Base-by-base conservation (phyloP, 169 alveolate genomes). In the Cryptosporidium viatorum region DNA sequence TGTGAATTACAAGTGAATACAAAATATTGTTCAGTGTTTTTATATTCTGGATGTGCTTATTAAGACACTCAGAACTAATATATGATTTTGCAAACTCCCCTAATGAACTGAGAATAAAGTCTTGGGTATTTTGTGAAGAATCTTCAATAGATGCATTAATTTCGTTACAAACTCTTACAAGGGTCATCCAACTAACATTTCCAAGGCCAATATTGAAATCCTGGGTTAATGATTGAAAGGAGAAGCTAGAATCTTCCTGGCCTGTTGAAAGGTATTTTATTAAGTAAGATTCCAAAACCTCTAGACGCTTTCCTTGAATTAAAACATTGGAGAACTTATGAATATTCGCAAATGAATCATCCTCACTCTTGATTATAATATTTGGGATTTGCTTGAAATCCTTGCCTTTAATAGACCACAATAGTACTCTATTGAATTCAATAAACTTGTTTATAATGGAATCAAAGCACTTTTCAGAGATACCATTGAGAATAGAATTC, bases 321-420 rank as follows among this genome's bases (percentile, higher is more conserved):
- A 80, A 41, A 4, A 48, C 14, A 48, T 80, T 80, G 31, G 68
- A 41, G 55, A 80, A 80, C 0, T 10, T 16, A 33, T 62, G 60
- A n/a, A 26, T 58, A 3, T 65, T 58, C 3, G 52, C 23, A 12
- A 80, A 43, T 8, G 73, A 12, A 10, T 67, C 73, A 33, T 18
- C 33, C 12, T 67, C 26, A 55, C 21, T 3, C 14, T 21, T 70
- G n/a, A 35, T 29, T 41, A 21, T 4, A 55, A 48, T 62, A 5
- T 35, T 18, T 6, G 89, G 52, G 10, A 37, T 23, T 14, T 80
- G 51, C 52, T 50, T 26, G 18, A 31, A 62, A n/a, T n/a, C 43
- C 55, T 43, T 80, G 8, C 71, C 89, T 41, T 65, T 41, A 43
- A 80, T 60, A 12, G 89, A 60, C 89, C 89, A 80, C 10, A 73